A percentile compares a stretch with the other conserved stretches of the same genome.
Conservation (phyloP, 352 stramenopile species). For the Phytophthora capsici region DNA sequence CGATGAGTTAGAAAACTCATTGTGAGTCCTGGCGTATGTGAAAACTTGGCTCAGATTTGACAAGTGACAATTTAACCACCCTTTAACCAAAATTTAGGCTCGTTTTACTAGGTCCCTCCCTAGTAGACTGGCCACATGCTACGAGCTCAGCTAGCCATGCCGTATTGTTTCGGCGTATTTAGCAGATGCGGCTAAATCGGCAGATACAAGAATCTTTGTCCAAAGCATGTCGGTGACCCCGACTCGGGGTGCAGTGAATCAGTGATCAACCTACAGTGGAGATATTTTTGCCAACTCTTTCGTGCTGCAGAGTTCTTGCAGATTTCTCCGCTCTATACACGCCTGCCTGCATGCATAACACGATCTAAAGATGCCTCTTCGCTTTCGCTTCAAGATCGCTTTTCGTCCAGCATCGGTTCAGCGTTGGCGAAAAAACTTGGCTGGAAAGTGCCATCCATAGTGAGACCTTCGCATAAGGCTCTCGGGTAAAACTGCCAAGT, state of each 20-base stretch:
- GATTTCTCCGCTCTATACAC: neutral
- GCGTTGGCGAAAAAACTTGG: constrained; percentile 10
- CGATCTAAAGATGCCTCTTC: constrained; percentile 10
- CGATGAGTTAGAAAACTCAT: neutral
- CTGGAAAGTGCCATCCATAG: neutral
- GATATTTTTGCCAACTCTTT: too few species aligned
- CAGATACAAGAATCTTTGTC: too few species aligned
- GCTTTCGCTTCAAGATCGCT: constrained; percentile 20
- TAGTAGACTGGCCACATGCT: too few species aligned
- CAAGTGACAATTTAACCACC: constrained; percentile 19
- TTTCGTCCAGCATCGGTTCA: constrained; percentile 4
- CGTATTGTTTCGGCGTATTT: too few species aligned
- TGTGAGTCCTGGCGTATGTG: constrained; percentile 10
- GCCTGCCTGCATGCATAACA: too few species aligned
- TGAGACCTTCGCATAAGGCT: neutral
- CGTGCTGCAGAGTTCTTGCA: neutral
- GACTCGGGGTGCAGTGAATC: too few species aligned
- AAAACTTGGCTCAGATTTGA: constrained; percentile 19
- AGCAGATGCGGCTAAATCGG: too few species aligned
- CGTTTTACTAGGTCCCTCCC: neutral
- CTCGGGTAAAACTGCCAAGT: neutral
- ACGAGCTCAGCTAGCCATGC: too few species aligned
- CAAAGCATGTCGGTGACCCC: too few species aligned
- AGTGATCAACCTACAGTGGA: too few species aligned
- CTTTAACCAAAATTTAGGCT: constrained; percentile 7